Base-by-base conservation (phyloP, 106 monocot species). In the Allium fistulosum region DNA sequence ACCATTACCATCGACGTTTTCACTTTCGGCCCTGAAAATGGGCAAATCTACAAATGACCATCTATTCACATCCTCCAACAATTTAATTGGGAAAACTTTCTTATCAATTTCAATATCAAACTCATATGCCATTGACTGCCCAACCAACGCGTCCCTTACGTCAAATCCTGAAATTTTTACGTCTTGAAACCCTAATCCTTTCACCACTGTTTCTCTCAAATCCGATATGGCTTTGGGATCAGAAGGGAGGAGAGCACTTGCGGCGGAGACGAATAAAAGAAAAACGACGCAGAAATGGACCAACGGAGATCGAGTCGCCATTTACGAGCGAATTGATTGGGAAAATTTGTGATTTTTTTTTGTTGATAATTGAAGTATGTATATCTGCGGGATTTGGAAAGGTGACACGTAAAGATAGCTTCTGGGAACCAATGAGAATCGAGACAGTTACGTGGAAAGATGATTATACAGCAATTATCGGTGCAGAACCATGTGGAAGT, bases 81-180 rank as follows among this genome's bases (percentile, higher is more conserved):
- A 80, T 75, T 80, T 86, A 57, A 97, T 46, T 7, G 97, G 97
- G 12, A 97, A 10, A 7, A 84, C 57, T 78, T 79, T 86, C 71
- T 79, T 87, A 17, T 80, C 97, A 51, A 97, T 71, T 77, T 96
- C 79, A 13, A 96, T 65, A 60, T 85, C 83, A 72, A 96, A 96
- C 74, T 96, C 96, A 50, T 91, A 88, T 50, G 85, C 81, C 72
- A 96, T 75, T 22, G 96, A 86, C 28, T 88, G 82, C 63, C 88
- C 91, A 26, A 88, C 88, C 59, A 80, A 66, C 48, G 88, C 88
- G 49, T 96, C 91, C 69, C 82, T 69, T 46, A 78, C 80, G 57
- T 96, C 96, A 64, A 96, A 96, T 13, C 91, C 91, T 11, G 91
- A 78, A 48, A 96, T 77, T 78, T 76, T 83, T 48, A 85, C 28